Conservation (phyloP, 2,329 filamentous ascomycete genomes). For the Aspergillus puulaauensis region DNA sequence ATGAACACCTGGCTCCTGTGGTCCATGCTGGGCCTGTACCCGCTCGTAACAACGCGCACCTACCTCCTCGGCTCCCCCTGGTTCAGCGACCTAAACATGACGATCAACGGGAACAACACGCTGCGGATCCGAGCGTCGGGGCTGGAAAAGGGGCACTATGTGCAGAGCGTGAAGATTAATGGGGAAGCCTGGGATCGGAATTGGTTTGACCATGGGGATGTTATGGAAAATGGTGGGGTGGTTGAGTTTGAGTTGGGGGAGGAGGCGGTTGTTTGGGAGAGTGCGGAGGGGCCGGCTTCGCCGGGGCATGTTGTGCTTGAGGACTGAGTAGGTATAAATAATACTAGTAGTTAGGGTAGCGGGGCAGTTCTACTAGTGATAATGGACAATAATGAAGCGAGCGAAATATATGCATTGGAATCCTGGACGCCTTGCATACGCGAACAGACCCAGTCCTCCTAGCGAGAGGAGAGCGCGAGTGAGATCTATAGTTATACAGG, state of each 20-base stretch:
- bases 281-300: constrained; percentile 52
- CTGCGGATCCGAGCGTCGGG: constrained; percentile 50
- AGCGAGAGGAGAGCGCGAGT: not conserved
- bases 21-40: constrained; percentile 52
- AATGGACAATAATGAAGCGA: not conserved
- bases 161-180: constrained; percentile 56
- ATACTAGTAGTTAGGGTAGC: not conserved
- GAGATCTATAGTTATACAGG: constrained; percentile 1
- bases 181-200: constrained; percentile 53
- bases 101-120: constrained; percentile 28
- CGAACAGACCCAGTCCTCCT: not conserved
- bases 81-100: constrained; percentile 41
- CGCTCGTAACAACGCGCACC: constrained; percentile 48
- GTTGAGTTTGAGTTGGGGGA: constrained; percentile 49
- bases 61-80: constrained; percentile 50
- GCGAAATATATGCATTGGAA: not conserved
- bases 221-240: constrained; percentile 41
- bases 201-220: constrained; percentile 56
- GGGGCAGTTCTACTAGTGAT: not conserved
- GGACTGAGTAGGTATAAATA: not conserved
- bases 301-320: constrained; percentile 38
- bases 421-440: constrained; percentile 2
- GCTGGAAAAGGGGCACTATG: constrained; percentile 49
- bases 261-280: constrained; percentile 48
- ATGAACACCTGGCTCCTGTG: constrained; percentile 53